Percentiles rank a stretch among this genome's conserved stretches.
phyloP scores from a whole-genome alignment of 129 eudicot genomes.

The Helichrysum umbraculigerum region DNA sequence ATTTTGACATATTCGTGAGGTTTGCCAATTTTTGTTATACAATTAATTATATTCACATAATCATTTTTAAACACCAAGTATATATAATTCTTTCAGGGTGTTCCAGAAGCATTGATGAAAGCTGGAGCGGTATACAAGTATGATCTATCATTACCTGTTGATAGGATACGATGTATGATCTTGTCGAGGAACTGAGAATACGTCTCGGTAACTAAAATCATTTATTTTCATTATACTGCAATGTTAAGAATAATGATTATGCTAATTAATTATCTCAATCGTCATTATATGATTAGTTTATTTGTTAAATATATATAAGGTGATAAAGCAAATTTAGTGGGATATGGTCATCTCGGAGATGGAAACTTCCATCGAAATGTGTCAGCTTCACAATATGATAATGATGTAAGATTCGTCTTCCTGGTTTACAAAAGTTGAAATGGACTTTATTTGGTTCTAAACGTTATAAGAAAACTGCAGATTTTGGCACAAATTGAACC shows the following conservation, averaged over 20 bases:
- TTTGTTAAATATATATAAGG: constrained; percentile 36
- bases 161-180: constrained; percentile 82
- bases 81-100: constrained; percentile 51
- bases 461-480: constrained; percentile 39
- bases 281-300: background rate
- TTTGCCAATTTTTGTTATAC: constrained; percentile 12
- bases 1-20: constrained; percentile 99
- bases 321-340: constrained; percentile 72
- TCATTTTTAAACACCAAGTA: background rate
- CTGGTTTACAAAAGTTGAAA: background rate
- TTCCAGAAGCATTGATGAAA: constrained; percentile 92
- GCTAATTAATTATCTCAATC: background rate
- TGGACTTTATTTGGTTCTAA: constrained; percentile 9
- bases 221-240: background rate
- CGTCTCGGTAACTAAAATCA: constrained; percentile 59
- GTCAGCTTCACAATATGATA: constrained; percentile 67
- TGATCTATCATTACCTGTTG: constrained; percentile 87
- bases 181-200: constrained; percentile 84
- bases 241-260: background rate
- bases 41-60: background rate
- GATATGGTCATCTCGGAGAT: constrained; percentile 98
- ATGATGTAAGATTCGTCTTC: constrained; percentile 56
- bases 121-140: constrained; percentile 96
- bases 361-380: constrained; percentile 92
- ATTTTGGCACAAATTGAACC: constrained; percentile 80